Base-by-base conservation (phyloP, 2,329 filamentous ascomycete species). In the Mollisia scopiformis region DNA sequence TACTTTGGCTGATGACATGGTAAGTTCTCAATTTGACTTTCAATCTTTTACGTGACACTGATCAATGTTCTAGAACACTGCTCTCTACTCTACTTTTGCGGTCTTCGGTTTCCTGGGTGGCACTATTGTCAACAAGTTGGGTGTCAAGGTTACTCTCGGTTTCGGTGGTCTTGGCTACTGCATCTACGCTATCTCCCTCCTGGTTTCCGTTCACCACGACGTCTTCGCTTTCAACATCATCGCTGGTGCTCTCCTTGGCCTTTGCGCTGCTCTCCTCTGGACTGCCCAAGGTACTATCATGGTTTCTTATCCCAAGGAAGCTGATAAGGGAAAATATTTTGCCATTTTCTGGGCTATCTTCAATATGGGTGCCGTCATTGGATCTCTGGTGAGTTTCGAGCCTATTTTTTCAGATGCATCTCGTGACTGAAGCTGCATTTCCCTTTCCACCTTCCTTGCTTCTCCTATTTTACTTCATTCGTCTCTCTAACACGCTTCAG, bases 341-440 rank as follows among this genome's bases (percentile, higher is more conserved):
- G 90, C 90, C 62, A 88, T 87, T 79, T 97, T 97, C 78, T 97
- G 93, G 93, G 88, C 93, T 75, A 96, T 97, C 72, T 97, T 97
- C 83, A 97, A 97, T 76, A 76, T 93, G 61, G 93, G 93, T 69
- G 93, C 88, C 70, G 93, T 97, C 63, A 92, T 97, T 75, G 93
- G 93, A 64, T 87, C 88, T 71, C 76, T 88, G 69, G 78, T 82
- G 72, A 70, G 78, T 73, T 31, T 10, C 3, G 10, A 47, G 11
- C 16, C 21, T 16, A 37, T n/a, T n/a, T n/a, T n/a, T n/a, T n/a
- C n/a, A n/a, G n/a, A n/a, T n/a, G n/a, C n/a, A n/a, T n/a, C n/a
- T n/a, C n/a, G n/a, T n/a, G n/a, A n/a, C n/a, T n/a, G n/a, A n/a
- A n/a, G n/a, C n/a, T n/a, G n/a, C n/a, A n/a, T n/a, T n/a, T n/a